Evolutionary conservation across 768 basidiomycete genomes (phyloP), one percentile per base, ranked within the genome.

Genomic region (Coprinopsis sp.): DNA sequence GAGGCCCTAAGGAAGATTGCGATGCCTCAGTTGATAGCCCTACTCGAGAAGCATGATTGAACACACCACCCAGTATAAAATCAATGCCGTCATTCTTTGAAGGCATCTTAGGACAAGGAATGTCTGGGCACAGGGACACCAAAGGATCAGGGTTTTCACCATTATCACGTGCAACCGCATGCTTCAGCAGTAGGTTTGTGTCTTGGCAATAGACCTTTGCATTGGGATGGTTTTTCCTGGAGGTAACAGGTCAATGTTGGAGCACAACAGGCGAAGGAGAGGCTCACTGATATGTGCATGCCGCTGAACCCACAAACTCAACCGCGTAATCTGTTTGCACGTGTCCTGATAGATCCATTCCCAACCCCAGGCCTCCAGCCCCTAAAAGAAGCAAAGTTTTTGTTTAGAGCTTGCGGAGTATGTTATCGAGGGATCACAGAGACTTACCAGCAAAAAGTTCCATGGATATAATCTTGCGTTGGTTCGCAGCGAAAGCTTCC

Each of bases 331-430:
- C 71, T 1, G 82, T 83, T 14, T 82, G 67, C 6, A 87, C 76
- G 59, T 76, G 78, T 0, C 73, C 72, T 5, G 82, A 80, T 52
- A 80, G 56, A 38, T 79, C 71, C 47, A 89, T 65, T 1, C 87
- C 87, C 28, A 79, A 74, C 3, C 84, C 82, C 5, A 90, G 70
- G 2, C 87, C 87, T 41, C 87, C 87, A 29, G 84, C 87, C 59
- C 86, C 85, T 87, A 47, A 12, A 16, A 36, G 1, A 37, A 41
- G 31, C 39, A 33, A n/a, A 7, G 8, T 38, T 38, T 16, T 11
- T 13, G 3, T 23, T 41, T 11, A 38, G 11, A 21, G 1, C 44
- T 28, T 12, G 28, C 29, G 44, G 2, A 47, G 11, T 42, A 4
- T 27, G 10, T 28, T 28, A 38, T 19, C 13, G 40, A 18, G 23